phyloP scores from a whole-genome alignment of 257 asterid species.

The Solanum piurae region DNA sequence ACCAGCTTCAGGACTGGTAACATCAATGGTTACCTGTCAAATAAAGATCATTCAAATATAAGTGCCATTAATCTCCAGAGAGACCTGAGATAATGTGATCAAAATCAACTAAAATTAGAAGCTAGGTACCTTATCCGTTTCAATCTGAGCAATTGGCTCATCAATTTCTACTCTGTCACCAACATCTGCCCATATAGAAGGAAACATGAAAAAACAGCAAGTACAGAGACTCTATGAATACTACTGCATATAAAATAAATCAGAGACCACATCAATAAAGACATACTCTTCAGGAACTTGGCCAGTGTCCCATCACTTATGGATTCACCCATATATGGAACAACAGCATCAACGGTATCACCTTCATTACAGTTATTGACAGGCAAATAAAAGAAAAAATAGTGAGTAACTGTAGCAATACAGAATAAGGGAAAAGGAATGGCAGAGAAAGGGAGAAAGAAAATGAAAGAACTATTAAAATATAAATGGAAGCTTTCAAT shows the following conservation, averaged over 20 bases:
- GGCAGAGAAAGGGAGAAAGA: not conserved
- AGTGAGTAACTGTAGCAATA: not conserved
- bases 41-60: conserved; percentile 6
- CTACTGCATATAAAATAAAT: not conserved
- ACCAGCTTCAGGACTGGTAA: conserved; percentile 97
- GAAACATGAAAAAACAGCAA: not conserved
- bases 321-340: conserved; percentile 97
- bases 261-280: not conserved
- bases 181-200: conserved; percentile 42
- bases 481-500: not conserved
- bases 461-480: not conserved
- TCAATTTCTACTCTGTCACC: conserved; percentile 84
- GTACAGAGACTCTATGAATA: not conserved
- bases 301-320: conserved; percentile 87
- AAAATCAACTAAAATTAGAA: not conserved
- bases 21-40: conserved; percentile 90
- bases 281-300: conserved; percentile 72
- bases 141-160: conserved; percentile 95
- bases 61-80: not conserved
- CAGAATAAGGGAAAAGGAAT: not conserved
- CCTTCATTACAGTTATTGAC: conserved; percentile 32
- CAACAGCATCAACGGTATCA: conserved; percentile 80
- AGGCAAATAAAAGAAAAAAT: not conserved
- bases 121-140: conserved; percentile 83
- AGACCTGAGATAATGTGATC: not conserved